Evolutionary conservation across 345 rosid genomes (phyloP).

Genomic region (Gossypioides kirkii): DNA sequence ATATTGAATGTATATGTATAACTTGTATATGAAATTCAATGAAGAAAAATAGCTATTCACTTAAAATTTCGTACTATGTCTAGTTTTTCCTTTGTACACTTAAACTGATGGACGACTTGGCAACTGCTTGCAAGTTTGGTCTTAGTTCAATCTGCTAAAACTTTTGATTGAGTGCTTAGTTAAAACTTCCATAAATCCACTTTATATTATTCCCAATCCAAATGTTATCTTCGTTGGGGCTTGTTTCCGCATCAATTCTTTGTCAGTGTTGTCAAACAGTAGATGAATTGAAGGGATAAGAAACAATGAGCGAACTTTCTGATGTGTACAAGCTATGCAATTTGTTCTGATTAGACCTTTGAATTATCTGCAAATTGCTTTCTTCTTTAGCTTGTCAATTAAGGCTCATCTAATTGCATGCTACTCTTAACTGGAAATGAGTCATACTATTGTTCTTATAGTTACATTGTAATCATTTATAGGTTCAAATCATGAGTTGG

Average conservation of each 20-base stretch:
- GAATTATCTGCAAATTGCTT: neutral
- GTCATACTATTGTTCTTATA: too few species aligned
- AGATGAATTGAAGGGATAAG: neutral
- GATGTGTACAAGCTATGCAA: neutral
- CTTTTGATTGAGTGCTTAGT: neutral
- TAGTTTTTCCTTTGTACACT: neutral
- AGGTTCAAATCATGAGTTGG: neutral
- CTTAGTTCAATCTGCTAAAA: neutral
- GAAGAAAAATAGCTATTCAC: neutral
- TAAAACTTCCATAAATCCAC: neutral
- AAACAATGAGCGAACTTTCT: neutral
- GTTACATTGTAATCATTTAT: neutral
- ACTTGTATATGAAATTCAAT: neutral
- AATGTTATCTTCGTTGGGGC: neutral
- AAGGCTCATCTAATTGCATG: neutral
- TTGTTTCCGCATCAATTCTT: neutral
- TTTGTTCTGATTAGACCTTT: neutral
- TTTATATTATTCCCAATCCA: neutral
- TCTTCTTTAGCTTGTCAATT: neutral
- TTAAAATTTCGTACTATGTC: neutral
- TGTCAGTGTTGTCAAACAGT: neutral
- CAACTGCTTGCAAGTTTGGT: constrained; percentile 1
- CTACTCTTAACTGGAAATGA: neutral
- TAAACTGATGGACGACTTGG: neutral
- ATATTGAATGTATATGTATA: constrained; percentile 7